Conservation (phyloP, 2,329 filamentous ascomycete genomes). For the Cladosporium oxysporum region DNA sequence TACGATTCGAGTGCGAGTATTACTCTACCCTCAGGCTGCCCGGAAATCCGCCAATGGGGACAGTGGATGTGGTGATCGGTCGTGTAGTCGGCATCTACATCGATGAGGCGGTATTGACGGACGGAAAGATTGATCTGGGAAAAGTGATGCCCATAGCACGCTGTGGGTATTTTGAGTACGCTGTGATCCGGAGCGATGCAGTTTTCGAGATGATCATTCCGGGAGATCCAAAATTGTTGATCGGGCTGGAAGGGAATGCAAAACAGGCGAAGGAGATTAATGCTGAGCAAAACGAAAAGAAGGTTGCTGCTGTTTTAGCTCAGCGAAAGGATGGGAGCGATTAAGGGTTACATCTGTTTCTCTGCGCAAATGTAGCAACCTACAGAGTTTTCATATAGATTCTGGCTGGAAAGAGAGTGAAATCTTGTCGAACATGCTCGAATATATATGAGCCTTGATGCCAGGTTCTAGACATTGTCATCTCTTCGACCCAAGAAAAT, state of each 20-base stretch:
- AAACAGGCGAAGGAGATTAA: constrained; percentile 12
- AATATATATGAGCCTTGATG: not conserved
- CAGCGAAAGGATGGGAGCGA: not conserved
- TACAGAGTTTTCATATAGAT: not conserved
- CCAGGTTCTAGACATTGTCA: not conserved
- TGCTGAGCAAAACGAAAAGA: not conserved
- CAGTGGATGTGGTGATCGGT: constrained; percentile 60
- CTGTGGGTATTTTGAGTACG: constrained; percentile 62
- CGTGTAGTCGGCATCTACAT: constrained; percentile 60
- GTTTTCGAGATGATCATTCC: constrained; percentile 60
- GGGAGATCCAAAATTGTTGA: constrained; percentile 37
- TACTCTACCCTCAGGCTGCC: constrained; percentile 58
- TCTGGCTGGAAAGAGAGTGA: not conserved
- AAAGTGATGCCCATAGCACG: constrained; percentile 62
- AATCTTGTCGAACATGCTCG: not conserved
- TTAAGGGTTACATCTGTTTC: not conserved
- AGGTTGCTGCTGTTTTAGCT: not conserved
- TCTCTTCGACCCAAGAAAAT: not conserved
- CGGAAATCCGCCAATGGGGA: constrained; percentile 56
- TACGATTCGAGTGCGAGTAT: constrained; percentile 61
- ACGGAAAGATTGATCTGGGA: constrained; percentile 56
- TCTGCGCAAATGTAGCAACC: no score
- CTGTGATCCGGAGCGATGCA: constrained; percentile 50
- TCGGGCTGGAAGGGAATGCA: constrained; percentile 38
- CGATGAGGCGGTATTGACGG: constrained; percentile 55